A percentile compares a stretch with the other conserved stretches of the same genome.
Evolutionary conservation across 148 eudicot species (phyloP).

Genomic region (Fallopia convolvulus): DNA sequence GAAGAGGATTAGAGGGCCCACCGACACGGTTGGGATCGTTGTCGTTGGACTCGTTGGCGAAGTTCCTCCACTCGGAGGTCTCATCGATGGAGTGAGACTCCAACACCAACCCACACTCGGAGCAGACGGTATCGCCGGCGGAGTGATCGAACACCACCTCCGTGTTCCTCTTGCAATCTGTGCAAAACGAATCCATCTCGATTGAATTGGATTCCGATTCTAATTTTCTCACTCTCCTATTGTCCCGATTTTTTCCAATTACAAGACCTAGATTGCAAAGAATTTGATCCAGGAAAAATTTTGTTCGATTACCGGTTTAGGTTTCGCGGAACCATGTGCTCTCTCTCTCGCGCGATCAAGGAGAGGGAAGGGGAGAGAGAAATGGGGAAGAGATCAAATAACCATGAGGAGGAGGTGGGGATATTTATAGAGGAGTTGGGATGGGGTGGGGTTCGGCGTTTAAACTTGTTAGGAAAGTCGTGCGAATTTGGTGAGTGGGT

Average conservation of each 20-base stretch:
- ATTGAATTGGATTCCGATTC: neutral
- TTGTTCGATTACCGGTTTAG: neutral
- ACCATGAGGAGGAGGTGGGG: neutral
- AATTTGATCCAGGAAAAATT: neutral
- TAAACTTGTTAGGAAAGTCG: conserved; percentile 12
- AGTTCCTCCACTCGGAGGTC: conserved; percentile 54
- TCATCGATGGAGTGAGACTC: conserved; percentile 50
- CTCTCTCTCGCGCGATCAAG: neutral
- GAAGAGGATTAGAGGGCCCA: conserved; percentile 42
- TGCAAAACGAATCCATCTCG: conserved; percentile 28
- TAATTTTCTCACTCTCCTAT: neutral
- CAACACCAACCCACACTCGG: conserved; percentile 46
- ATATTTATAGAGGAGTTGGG: conserved; percentile 7
- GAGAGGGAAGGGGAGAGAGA: neutral
- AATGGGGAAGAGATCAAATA: neutral
- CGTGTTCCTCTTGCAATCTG: conserved; percentile 39
- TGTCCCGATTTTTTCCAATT: neutral
- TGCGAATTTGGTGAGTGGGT: conserved; percentile 6
- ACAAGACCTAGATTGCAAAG: neutral
- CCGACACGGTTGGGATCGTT: conserved; percentile 54
- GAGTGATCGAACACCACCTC: conserved; percentile 50
- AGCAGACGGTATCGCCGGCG: conserved; percentile 52
- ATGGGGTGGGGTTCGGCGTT: neutral
- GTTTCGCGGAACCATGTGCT: neutral
- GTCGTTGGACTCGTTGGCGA: conserved; percentile 54